Base-by-base conservation (phyloP, 805 yeast genomes). In the Yamadazyma olivae region DNA sequence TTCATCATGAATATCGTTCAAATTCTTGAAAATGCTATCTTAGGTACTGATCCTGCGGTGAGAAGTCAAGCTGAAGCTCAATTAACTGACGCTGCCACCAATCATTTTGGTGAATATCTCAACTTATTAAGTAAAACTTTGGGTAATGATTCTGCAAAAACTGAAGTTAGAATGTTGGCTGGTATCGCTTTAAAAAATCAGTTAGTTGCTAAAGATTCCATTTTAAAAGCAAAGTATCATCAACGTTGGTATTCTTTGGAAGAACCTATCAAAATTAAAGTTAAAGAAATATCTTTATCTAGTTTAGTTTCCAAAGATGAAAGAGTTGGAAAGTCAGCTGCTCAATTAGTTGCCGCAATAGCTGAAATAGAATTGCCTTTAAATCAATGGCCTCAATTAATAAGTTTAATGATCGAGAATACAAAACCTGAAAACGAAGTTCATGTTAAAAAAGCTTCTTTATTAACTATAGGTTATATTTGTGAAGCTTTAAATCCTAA, bases 301-400 rank as follows among this genome's bases (percentile, higher is more conserved):
- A 77, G 90, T 3, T 74, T 93, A 38, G 57, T 81, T 38, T 71
- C 85, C 13, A 56, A 66, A n/a, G 77, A 79, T 50, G 84, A 77
- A 45, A 76, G 87, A 52, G 96, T 91, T 38, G 93, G 95, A 21
- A 79, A 81, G 39, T 75, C 95, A 19, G 83, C 91, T 17, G 96
- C 99, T 17, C 97, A 91, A 67, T 71, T 91, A 46, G 91, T 93
- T 34, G 95, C 98, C 22, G 95, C 97, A 8, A 86, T 93, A 50
- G 99, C 97, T n/a, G 91, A 83, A 45, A 86, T 91, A 39, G 99
- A 93, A 59, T 71, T 93, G 45, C 97, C 97, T 30, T 68, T 83
- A 44, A 73, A 74, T 45, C 87, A 83, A 54, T 93, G 99, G 99
- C 80, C 83, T 18, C 91, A 84, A 42, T 73, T 93, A 53, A 86